Conservation (phyloP, 2,329 filamentous ascomycete genomes). For the Nectriaceae sp. region DNA sequence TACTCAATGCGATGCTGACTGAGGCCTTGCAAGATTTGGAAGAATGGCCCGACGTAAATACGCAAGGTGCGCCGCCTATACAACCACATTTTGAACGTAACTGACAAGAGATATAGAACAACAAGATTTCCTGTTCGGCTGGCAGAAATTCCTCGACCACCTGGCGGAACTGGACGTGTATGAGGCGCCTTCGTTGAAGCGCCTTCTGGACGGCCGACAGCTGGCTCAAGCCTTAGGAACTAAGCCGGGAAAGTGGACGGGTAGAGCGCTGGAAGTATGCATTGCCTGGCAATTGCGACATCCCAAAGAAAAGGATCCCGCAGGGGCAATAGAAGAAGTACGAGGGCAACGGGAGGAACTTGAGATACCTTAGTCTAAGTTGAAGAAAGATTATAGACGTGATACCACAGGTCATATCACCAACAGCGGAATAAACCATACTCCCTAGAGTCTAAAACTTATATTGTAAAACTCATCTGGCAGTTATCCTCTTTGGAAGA, state of each 20-base stretch:
- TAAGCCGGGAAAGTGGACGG: conserved; percentile 85
- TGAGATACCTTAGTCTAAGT: conserved; percentile 32
- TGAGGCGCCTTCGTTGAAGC: conserved; percentile 59
- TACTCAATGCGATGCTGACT: conserved; percentile 66
- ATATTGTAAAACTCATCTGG: too few relatives aligned
- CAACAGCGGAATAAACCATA: too few relatives aligned
- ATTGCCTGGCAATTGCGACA: conserved; percentile 89
- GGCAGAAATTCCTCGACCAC: conserved; percentile 59
- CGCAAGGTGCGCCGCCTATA: conserved; percentile 28
- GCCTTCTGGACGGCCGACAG: conserved; percentile 73
- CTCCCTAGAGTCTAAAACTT: too few relatives aligned
- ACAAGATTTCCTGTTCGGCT: conserved; percentile 47
- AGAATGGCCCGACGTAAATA: conserved; percentile 41
- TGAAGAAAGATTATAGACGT: too few relatives aligned
- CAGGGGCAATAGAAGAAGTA: conserved; percentile 63
- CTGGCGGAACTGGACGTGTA: conserved; percentile 56
- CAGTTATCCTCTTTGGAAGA: too few relatives aligned
- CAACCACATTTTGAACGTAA: not conserved
- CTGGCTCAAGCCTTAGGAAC: conserved; percentile 68
- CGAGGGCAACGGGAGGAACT: conserved; percentile 53
- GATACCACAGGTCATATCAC: too few relatives aligned
- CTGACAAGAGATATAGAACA: conserved; percentile 34
- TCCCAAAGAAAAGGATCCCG: conserved; percentile 62
- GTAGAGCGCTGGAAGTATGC: conserved; percentile 73
- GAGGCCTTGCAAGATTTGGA: conserved; percentile 54